Percentiles rank a stretch among this genome's conserved stretches.
These are phyloP conservation scores for Yamadazyma philogaea DNA, from an alignment of 805 yeast species.

Conservation along the genomic window DNA sequence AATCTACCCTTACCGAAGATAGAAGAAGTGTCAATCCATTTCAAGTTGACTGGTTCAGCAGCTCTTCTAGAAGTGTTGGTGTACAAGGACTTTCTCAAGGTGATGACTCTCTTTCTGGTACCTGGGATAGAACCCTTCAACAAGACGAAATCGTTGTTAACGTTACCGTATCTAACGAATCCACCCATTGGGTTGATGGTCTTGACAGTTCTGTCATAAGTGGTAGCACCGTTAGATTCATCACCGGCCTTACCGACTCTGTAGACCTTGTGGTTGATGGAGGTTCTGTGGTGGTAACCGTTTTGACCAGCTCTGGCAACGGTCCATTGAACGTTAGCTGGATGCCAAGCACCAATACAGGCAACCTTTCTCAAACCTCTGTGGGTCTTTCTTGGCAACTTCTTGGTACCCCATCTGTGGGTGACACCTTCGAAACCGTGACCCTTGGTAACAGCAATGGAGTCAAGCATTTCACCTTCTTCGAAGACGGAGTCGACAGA, in stretches of 20 bases:
- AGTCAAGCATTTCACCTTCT: conserved; percentile 98
- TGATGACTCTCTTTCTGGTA: conserved; percentile 98
- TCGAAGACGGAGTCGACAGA: conserved; percentile 94
- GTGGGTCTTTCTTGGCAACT: conserved; percentile 99
- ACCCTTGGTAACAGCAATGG: conserved; percentile 99
- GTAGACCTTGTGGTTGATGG: conserved; percentile 99
- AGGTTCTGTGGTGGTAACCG: conserved; percentile 99
- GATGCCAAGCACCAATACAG: conserved; percentile 99
- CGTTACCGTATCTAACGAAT: conserved; percentile 98
- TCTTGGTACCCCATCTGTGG: conserved; percentile 99
- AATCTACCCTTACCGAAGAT: conserved; percentile 99
- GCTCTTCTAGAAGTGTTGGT: conserved; percentile 98
- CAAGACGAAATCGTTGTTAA: conserved; percentile 96
- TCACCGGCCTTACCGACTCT: conserved; percentile 97
- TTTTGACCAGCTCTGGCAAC: conserved; percentile 99
- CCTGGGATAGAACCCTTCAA: conserved; percentile 99
- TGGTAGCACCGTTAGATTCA: conserved; percentile 92
- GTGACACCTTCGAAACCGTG: conserved; percentile 99
- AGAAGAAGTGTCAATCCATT: conserved; percentile 99
- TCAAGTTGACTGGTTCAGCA: conserved; percentile 90
- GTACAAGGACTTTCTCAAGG: conserved; percentile 98
- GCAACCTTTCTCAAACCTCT: conserved; percentile 99
- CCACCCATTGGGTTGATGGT: conserved; percentile 99
- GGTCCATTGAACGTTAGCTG: conserved; percentile 99
- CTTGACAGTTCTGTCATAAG: conserved; percentile 99